Conservation (phyloP, 106 monocot species). For the Dendrobium nobile region DNA sequence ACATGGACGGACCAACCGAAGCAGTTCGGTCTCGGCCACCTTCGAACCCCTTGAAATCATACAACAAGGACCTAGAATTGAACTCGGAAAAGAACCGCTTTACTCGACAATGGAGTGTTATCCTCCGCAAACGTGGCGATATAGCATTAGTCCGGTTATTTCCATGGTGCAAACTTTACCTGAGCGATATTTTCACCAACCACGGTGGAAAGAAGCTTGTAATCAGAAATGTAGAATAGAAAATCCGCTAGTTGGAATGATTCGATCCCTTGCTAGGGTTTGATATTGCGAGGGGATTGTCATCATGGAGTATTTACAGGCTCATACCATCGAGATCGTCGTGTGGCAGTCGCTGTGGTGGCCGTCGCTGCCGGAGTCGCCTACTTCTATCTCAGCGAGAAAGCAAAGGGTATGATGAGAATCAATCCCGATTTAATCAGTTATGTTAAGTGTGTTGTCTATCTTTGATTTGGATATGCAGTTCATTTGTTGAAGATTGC, state of each 20-base stretch:
- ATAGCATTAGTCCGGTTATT: too few species aligned
- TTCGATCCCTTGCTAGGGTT: neutral
- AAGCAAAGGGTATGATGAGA: constrained; percentile 52
- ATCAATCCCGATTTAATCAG: neutral
- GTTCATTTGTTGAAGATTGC: neutral
- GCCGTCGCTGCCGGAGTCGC: constrained; percentile 52
- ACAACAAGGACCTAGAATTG: too few species aligned
- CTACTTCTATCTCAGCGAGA: constrained; percentile 55
- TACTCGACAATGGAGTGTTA: too few species aligned
- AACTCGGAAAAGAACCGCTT: too few species aligned
- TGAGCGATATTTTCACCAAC: neutral
- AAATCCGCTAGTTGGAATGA: neutral
- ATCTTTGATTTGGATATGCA: neutral
- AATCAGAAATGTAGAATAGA: neutral
- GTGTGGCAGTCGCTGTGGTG: constrained; percentile 59
- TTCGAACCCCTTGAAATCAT: too few species aligned
- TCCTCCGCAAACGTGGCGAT: too few species aligned
- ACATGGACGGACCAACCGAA: too few species aligned
- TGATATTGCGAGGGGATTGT: neutral
- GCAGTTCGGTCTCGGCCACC: too few species aligned
- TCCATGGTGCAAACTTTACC: neutral
- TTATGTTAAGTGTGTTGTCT: neutral
- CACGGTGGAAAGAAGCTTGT: neutral
- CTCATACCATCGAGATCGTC: constrained; percentile 30
- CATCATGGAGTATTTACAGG: constrained; percentile 54